These are phyloP conservation scores for Centella asiatica DNA, from an alignment of 129 eudicot species.

Conservation along the genomic window DNA sequence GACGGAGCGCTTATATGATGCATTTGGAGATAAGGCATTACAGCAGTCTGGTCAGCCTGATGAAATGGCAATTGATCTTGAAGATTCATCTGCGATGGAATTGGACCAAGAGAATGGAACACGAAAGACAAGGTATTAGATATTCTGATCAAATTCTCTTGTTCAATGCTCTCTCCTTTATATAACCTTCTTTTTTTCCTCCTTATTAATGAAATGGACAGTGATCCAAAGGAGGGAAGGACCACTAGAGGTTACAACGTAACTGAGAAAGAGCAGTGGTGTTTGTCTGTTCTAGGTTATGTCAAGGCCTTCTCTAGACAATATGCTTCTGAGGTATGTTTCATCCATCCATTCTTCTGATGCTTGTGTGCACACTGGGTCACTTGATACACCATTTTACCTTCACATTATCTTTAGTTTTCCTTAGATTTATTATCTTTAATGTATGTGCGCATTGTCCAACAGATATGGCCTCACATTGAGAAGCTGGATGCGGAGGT, in stretches of 20 bases:
- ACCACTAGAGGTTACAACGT: conserved; percentile 31
- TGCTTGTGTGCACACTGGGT: no score
- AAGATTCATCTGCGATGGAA: conserved; percentile 67
- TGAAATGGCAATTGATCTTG: conserved; percentile 81
- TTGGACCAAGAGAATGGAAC: conserved; percentile 57
- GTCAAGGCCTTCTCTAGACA: conserved; percentile 89
- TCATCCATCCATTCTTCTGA: no score
- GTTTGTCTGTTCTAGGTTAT: conserved; percentile 80
- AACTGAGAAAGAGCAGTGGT: conserved; percentile 87
- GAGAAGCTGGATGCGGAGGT: conserved; percentile 80
- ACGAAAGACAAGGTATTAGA: conserved; percentile 45
- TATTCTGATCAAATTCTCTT: background rate
- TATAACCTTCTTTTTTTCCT: background rate
- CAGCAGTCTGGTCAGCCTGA: conserved; percentile 38
- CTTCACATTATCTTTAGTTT: no score
- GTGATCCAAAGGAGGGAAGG: conserved; percentile 23
- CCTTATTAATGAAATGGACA: conserved; percentile 12
- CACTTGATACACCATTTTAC: no score
- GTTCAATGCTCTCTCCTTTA: background rate
- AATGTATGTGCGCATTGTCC: no score
- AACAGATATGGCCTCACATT: conserved; percentile 80
- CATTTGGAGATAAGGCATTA: conserved; percentile 38
- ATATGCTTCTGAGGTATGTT: conserved; percentile 87
- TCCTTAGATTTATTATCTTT: no score
- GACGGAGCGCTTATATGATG: conserved; percentile 50